Evolutionary conservation across 2,329 filamentous ascomycete genomes (phyloP).

Genomic region (Escovopsis sp.): DNA sequence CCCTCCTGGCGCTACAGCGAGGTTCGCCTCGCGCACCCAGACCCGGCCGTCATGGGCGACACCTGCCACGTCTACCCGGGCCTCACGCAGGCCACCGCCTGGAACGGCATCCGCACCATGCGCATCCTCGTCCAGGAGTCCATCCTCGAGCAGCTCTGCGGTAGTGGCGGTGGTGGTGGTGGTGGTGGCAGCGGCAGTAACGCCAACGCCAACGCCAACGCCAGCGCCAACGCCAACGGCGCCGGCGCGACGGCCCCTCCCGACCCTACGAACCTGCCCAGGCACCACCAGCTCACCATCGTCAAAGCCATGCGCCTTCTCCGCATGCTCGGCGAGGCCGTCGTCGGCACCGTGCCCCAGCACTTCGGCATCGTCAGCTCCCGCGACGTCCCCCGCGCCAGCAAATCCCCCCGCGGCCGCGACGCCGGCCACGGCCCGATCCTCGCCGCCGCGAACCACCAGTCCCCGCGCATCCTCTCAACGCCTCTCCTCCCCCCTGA

Average conservation of each 20-base stretch:
- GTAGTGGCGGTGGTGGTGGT: constrained; percentile 15
- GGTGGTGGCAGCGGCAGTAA: too few species aligned
- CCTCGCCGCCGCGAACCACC: constrained; percentile 15
- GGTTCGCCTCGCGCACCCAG: constrained; percentile 21
- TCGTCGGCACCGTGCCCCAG: constrained; percentile 32
- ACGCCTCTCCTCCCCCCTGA: constrained; percentile 6
- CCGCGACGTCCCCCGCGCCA: constrained; percentile 19
- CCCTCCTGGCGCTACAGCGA: constrained; percentile 26
- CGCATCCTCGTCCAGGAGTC: constrained; percentile 33
- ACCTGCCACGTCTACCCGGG: constrained; percentile 30
- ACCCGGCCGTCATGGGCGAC: constrained; percentile 25
- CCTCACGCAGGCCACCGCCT: constrained; percentile 29
- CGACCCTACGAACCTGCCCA: constrained; percentile 11
- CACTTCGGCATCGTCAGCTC: constrained; percentile 32
- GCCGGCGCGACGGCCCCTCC: too few species aligned
- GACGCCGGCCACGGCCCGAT: constrained; percentile 7
- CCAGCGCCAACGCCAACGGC: too few species aligned
- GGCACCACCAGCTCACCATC: constrained; percentile 19
- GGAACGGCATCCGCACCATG: constrained; percentile 31
- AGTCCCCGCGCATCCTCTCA: constrained; percentile 16
- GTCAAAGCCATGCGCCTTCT: constrained; percentile 23
- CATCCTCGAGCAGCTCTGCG: constrained; percentile 27
- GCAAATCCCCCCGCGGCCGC: too few species aligned
- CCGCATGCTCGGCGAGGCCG: constrained; percentile 23
- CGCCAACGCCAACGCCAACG: too few species aligned